Evolutionary conservation across 176 grass and related monocot genomes (phyloP).

Genomic region (Carex pumila): DNA sequence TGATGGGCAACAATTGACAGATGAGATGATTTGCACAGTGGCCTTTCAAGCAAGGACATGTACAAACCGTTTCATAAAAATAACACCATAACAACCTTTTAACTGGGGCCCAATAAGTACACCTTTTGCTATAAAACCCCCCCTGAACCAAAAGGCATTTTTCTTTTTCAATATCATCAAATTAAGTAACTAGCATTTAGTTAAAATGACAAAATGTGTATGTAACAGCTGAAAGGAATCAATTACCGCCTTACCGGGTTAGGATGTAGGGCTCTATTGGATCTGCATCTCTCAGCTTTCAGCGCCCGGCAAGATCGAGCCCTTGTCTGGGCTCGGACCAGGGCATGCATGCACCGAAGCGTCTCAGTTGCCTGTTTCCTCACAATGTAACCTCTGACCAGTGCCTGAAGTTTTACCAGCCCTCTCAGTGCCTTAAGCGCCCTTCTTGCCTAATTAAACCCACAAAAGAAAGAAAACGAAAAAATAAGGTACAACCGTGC

Average conservation of each 20-base stretch:
- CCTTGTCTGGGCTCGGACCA: slow-evolving; percentile 68
- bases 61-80: neutral
- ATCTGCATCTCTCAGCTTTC: slow-evolving; percentile 22
- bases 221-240: slow-evolving; percentile 1
- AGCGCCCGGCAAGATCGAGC: slow-evolving; percentile 50
- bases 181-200: neutral
- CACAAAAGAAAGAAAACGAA: too few relatives aligned
- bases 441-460: slow-evolving; percentile 57
- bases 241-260: neutral
- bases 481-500: neutral
- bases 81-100: neutral
- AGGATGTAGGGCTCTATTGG: neutral
- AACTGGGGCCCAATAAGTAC: neutral
- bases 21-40: neutral
- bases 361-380: slow-evolving; percentile 91
- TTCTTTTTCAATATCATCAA: neutral
- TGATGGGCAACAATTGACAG: neutral
- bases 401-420: slow-evolving; percentile 90
- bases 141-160: neutral
- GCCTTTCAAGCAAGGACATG: neutral
- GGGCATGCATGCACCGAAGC: slow-evolving; percentile 89
- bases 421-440: slow-evolving; percentile 80
- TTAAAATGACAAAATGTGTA: neutral
- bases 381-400: slow-evolving; percentile 93
- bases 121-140: too few relatives aligned